Percentiles rank a stretch among this genome's conserved stretches.
phyloP scores from a whole-genome alignment of 2,329 filamentous ascomycete species.

The Xylaria sp. region DNA sequence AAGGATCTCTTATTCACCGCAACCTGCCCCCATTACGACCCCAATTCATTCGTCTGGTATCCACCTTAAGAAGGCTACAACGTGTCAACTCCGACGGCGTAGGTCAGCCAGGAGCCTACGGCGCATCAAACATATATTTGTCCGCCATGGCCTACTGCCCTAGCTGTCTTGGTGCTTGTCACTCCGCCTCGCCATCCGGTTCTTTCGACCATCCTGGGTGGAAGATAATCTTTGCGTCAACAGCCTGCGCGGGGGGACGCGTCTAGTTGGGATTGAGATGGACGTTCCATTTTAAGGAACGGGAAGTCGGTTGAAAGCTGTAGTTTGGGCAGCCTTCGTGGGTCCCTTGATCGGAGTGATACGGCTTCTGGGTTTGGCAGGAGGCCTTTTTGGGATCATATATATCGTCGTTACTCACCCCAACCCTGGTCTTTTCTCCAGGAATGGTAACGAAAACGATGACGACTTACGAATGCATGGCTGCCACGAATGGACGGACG shows the following conservation, averaged over 20 bases:
- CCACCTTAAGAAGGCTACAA: not conserved
- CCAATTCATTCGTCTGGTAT: not conserved
- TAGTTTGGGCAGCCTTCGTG: not conserved
- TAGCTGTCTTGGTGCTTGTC: not conserved
- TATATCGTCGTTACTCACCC: not conserved
- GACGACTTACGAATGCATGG: conserved; percentile 32
- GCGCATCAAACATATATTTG: not conserved
- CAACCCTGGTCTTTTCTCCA: conserved; percentile 3
- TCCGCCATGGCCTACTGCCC: not conserved
- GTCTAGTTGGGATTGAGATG: conserved; percentile 3
- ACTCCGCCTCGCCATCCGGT: not conserved
- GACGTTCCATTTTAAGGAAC: not conserved
- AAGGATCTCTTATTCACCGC: not conserved
- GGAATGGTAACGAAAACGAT: conserved; percentile 16
- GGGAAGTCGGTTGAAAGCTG: not conserved
- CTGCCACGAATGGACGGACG: conserved; percentile 27
- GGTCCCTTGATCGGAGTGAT: not conserved
- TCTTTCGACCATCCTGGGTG: not conserved
- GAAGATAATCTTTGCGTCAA: not conserved
- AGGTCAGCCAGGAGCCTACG: not conserved
- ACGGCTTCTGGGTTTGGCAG: not conserved
- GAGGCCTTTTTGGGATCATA: not conserved
- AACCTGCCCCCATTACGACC: not conserved
- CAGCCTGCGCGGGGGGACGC: conserved; percentile 2
- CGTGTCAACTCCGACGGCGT: not conserved